Base-by-base conservation (phyloP, 345 rosid genomes). In the Eucalyptus grandis region DNA sequence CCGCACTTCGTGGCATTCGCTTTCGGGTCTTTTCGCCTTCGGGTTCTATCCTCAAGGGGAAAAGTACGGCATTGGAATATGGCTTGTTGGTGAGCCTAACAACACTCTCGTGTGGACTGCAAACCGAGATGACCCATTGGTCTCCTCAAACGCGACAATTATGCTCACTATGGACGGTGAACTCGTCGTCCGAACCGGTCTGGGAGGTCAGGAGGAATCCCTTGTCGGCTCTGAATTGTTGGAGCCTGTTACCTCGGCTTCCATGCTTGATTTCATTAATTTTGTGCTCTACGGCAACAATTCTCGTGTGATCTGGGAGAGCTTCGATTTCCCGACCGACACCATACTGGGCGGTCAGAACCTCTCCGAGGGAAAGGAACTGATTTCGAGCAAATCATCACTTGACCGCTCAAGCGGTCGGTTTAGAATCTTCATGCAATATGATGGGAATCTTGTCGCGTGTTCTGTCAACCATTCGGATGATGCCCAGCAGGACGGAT, bases 311-410 rank as follows among this genome's bases (percentile, higher is more conserved):
- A 40, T 40, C 82, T 72, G 82, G 82, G 0, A 72, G 44, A 72
- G 82, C 82, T 72, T 34, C 2, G 7, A 17, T 34, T 21, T 34
- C 2, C 82, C 82, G 2, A 72, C 82, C 82, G 0, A 72, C 82
- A 72, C 82, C 82, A 9, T 72, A 3, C 26, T 72, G 2, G 26
- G 44, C 4, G 44, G 82, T 10, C 82, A 72, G 82, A 72, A 17
- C 82, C 82, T 72, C 26, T 17, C 82, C 8, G 2, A 0, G 44
- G 14, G 2, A 10, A 0, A 2, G 0, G 44, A 34, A 3, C 24
- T 72, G 43, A 72, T 72, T 2, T 72, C 82, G 8, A 72, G 82
- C 82, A 72, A 72, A 34, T 72, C 44, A 34, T 21, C 7, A 8
- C 82, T 34, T 17, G 82, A 34, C 82, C 82, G 0, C 82, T 72